Evolutionary conservation across 495 filamentous ascomycete genomes (phyloP), one percentile per base, ranked within the genome.

Genomic region (Neurospora sp.): DNA sequence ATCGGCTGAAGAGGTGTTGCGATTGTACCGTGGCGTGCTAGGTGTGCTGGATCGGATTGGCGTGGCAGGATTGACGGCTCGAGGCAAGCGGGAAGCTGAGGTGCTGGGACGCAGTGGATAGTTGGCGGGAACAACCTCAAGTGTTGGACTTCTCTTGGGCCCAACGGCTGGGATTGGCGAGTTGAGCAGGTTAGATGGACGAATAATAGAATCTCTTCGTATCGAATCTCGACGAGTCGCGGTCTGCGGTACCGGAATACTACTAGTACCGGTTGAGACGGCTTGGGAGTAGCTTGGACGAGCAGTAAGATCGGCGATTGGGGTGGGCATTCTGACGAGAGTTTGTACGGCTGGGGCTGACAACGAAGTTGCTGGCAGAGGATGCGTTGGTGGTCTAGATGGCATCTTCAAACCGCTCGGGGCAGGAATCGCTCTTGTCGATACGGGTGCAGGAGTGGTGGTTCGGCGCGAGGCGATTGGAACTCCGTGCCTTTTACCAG

Each of bases 1-100:
- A 53, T 82, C 80, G 12, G 80, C 79, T 3, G 78, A 78, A 0
- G 79, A 79, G 0, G 74, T 77, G 46, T 82, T 79, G n/a, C 77
- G 78, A 69, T 76, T 69, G 37, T 78, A 71, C 14, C 53, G 53
- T 16, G 53, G 53, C 20, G 53, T 61, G 18, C 41, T 71, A 2
- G 80, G 80, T 0, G 80, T 81, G 68, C 61, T 74, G 18, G 79
- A 75, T 2, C 80, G 75, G 40, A 78, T 79, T 6, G 80, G 80
- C 0, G 79, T 80, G 18, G 76, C 68, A 11, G 78, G 77, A 59
- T 79, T 79, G 44, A 79, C 74, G 11, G 77, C 73, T 1, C 71
- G 75, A 3, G 80, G 80, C 7, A 81, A 66, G 27, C 76, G 76
- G 31, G 80, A 81, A 66, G 71, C 79, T 7, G 80, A 81, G 46